A percentile compares a stretch with the other conserved stretches of the same genome.
These are phyloP conservation scores for Croton setiger DNA, from an alignment of 441 rosid genomes.

Conservation along the genomic window DNA sequence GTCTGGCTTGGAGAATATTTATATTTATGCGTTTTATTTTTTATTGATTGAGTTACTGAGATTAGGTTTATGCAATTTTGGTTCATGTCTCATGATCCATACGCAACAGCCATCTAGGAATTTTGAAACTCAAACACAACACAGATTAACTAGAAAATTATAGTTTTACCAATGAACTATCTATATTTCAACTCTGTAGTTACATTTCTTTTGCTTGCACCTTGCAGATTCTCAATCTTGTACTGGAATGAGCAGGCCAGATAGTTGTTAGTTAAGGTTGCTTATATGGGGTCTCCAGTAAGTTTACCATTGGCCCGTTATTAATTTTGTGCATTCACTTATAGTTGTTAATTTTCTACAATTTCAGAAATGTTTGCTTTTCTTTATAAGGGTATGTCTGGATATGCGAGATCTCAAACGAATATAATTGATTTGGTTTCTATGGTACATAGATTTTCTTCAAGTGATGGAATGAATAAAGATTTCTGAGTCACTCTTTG, in stretches of 20 bases:
- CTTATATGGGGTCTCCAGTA: slow-evolving; percentile 33
- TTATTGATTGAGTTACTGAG: background rate
- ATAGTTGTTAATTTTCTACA: background rate
- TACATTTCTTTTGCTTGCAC: slow-evolving; percentile 13
- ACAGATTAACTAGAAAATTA: background rate
- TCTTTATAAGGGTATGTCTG: background rate
- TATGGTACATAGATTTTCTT: background rate
- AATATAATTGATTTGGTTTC: background rate
- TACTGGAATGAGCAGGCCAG: slow-evolving; percentile 19
- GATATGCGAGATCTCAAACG: no score
- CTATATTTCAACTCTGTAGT: background rate
- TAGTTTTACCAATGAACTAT: background rate
- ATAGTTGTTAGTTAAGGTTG: slow-evolving; percentile 22
- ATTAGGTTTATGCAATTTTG: background rate
- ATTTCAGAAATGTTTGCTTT: background rate
- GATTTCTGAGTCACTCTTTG: background rate
- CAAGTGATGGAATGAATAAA: background rate
- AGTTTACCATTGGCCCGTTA: slow-evolving; percentile 1
- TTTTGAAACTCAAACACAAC: background rate
- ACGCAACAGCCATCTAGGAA: background rate
- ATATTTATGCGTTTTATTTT: no score
- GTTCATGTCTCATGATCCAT: background rate
- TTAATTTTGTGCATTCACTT: background rate
- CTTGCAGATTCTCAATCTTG: slow-evolving; percentile 23
- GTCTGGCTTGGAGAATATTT: no score